Conservation (phyloP, 73 alveolate species). For the Tetrahymena thermophila region DNA sequence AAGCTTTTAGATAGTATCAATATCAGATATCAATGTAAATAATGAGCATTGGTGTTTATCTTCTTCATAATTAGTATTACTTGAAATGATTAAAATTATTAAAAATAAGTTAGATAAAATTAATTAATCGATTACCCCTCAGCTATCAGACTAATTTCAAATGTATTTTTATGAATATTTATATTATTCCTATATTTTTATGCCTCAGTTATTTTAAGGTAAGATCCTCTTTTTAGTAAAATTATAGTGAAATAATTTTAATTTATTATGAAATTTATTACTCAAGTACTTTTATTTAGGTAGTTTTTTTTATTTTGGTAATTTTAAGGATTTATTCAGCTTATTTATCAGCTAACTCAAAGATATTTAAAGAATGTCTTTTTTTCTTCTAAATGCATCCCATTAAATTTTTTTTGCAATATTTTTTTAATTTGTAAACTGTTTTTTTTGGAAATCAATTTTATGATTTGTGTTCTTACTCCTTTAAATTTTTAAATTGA, state of each 20-base stretch:
- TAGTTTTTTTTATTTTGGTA: neutral
- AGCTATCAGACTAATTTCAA: neutral
- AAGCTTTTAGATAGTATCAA: neutral
- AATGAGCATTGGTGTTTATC: neutral
- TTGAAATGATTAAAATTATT: too few relatives aligned
- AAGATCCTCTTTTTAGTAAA: neutral
- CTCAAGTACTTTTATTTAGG: neutral
- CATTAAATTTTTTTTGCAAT: neutral
- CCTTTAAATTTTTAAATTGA: too few relatives aligned
- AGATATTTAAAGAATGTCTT: neutral
- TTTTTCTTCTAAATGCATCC: neutral
- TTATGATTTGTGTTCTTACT: neutral
- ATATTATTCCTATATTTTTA: neutral
- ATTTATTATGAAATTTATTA: neutral
- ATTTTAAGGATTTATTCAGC: neutral
- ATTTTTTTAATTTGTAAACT: neutral
- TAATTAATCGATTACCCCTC: neutral
- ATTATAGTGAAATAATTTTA: neutral
- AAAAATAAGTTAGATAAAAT: neutral
- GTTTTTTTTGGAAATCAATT: too few relatives aligned
- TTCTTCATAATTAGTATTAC: neutral
- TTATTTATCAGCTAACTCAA: neutral
- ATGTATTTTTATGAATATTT: too few relatives aligned
- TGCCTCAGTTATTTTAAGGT: neutral
- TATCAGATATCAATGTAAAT: neutral